Evolutionary conservation across 2,329 filamentous ascomycete genomes (phyloP).

Genomic region (Botrytis medusae): DNA sequence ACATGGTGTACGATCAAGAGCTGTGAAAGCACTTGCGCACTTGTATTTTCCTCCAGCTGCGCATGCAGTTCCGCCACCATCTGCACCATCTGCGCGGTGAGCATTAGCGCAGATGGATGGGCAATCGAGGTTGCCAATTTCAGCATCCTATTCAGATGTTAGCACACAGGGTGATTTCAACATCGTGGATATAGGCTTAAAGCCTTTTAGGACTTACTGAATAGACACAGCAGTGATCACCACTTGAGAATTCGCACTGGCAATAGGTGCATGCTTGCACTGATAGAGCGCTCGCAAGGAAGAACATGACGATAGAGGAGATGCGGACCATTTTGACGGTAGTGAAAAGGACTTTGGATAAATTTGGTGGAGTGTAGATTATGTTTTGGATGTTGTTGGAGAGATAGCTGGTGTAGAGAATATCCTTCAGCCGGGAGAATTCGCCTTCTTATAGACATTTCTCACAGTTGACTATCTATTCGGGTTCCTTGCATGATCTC

Average conservation of each 20-base stretch:
- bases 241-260: constrained; percentile 4
- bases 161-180: not conserved
- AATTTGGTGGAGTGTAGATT: not conserved
- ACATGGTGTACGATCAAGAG: not conserved
- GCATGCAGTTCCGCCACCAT: not conserved
- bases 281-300: constrained; percentile 2
- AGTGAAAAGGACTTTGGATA: not conserved
- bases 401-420: not conserved
- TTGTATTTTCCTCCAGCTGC: not conserved
- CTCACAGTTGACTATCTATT: not conserved
- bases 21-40: not conserved
- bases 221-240: constrained; percentile 5
- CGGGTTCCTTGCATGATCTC: not conserved
- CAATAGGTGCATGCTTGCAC: constrained; percentile 9
- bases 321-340: constrained; percentile 9
- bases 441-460: not conserved
- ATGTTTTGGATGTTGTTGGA: not conserved
- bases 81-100: not conserved
- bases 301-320: not conserved
- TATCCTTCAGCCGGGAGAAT: not conserved
- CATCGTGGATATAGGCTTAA: not conserved
- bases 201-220: not conserved
- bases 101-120: not conserved
- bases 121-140: not conserved
- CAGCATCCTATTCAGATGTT: not conserved